A percentile compares a stretch with the other conserved stretches of the same genome.
Evolutionary conservation across 2,329 filamentous ascomycete genomes (phyloP).

Genomic region (Blastomyces gilchristii): DNA sequence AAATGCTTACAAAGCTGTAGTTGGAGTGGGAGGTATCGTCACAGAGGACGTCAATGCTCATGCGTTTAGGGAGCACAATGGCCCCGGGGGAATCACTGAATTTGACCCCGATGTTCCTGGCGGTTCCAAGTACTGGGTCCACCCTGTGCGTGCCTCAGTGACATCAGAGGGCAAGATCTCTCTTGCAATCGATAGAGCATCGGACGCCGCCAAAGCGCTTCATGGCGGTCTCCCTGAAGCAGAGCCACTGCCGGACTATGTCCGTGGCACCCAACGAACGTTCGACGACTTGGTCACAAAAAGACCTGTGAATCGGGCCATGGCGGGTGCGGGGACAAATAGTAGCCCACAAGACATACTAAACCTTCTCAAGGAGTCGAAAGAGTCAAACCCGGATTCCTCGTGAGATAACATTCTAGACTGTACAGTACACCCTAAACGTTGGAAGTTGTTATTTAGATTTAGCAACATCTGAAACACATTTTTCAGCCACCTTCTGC

Average conservation of each 20-base stretch:
- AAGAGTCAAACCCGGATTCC: not conserved
- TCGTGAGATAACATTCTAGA: not conserved
- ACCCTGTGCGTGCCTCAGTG: conserved; percentile 38
- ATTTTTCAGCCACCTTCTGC: not conserved
- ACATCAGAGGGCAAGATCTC: conserved; percentile 37
- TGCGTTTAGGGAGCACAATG: conserved; percentile 25
- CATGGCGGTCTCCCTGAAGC: conserved; percentile 7
- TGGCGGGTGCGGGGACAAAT: not conserved
- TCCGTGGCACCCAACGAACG: not conserved
- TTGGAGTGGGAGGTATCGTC: conserved; percentile 35
- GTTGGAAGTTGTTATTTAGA: not conserved
- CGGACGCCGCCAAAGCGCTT: conserved; percentile 12
- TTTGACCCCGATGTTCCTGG: conserved; percentile 39
- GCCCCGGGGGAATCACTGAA: conserved; percentile 33
- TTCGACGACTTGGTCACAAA: not conserved
- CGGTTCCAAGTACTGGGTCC: conserved; percentile 45
- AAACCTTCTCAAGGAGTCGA: not conserved
- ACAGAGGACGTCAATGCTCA: conserved; percentile 30
- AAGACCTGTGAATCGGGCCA: not conserved
- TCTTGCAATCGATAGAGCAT: conserved; percentile 20
- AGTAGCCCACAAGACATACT: not conserved
- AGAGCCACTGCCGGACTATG: conserved; percentile 8
- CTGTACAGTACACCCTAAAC: not conserved
- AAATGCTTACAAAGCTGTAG: conserved; percentile 24
- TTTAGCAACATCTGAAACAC: not conserved